These are phyloP conservation scores for Pistacia vera DNA, from an alignment of 345 rosid genomes.

Conservation along the genomic window DNA sequence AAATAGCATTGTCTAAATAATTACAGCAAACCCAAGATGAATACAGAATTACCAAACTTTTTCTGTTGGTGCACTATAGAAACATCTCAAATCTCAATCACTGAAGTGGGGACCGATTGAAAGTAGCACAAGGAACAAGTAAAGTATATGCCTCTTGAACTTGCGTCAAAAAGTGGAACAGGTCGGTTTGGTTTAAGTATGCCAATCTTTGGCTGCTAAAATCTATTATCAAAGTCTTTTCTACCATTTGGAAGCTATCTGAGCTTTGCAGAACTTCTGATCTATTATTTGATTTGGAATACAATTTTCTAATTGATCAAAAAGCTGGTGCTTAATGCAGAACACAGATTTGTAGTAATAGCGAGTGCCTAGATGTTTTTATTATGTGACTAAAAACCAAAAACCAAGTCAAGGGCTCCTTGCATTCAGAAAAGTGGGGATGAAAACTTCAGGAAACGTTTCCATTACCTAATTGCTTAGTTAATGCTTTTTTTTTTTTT, in stretches of 20 bases:
- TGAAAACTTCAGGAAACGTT: not conserved
- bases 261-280: not conserved
- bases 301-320: not conserved
- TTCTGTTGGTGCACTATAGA: not conserved
- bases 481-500: not conserved
- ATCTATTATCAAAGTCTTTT: not conserved
- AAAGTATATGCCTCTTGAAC: not conserved
- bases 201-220: not conserved
- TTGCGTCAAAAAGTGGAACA: not conserved
- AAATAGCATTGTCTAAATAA: conserved; percentile 1
- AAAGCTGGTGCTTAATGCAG: not conserved
- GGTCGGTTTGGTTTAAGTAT: not conserved
- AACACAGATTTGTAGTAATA: not conserved
- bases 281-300: not conserved
- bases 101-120: conserved; percentile 14
- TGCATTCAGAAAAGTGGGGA: not conserved
- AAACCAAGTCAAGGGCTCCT: not conserved
- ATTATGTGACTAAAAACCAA: not conserved
- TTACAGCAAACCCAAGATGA: conserved; percentile 15
- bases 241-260: not conserved
- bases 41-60: not conserved
- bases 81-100: conserved; percentile 4
- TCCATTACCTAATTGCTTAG: not conserved
- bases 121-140: not conserved
- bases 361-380: not conserved